A percentile compares a stretch with the other conserved stretches of the same genome.
Conservation (phyloP, 805 yeast species). For the Kazachstania bromeliacearum region DNA sequence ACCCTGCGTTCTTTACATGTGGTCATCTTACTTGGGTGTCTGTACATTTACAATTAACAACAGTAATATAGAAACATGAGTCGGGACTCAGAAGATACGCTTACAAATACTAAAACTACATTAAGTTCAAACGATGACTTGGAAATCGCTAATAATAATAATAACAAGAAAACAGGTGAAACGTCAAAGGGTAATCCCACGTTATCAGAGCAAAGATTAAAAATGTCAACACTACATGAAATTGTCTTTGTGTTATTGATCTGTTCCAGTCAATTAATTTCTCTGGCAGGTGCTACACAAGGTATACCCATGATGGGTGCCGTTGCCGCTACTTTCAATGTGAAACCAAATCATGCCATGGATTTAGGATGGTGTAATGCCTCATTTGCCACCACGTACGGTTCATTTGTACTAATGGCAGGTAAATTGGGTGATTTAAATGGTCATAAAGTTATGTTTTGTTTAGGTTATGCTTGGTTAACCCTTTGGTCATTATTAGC, state of each 20-base stretch:
- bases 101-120: too few species aligned
- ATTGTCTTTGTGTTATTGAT: constrained; percentile 5
- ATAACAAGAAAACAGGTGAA: neutral
- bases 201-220: neutral
- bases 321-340: constrained; percentile 3
- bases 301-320: constrained; percentile 9
- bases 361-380: constrained; percentile 12
- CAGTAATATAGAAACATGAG: too few species aligned
- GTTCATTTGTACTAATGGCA: constrained; percentile 57
- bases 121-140: too few species aligned
- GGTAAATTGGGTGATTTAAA: constrained; percentile 65
- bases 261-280: constrained; percentile 6
- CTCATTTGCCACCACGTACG: constrained; percentile 23
- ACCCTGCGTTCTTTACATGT: too few species aligned
- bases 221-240: constrained; percentile 5
- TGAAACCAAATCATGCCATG: constrained; percentile 2
- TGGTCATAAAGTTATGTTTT: constrained; percentile 47
- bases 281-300: constrained; percentile 9
- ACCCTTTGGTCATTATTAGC: constrained; percentile 51
- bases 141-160: neutral
- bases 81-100: too few species aligned
- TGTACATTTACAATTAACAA: too few species aligned
- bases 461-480: constrained; percentile 49
- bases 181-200: too few species aligned
- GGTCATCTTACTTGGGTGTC: too few species aligned